These are phyloP conservation scores for Geum urbanum DNA, from an alignment of 306 rosid genomes.

Conservation along the genomic window DNA sequence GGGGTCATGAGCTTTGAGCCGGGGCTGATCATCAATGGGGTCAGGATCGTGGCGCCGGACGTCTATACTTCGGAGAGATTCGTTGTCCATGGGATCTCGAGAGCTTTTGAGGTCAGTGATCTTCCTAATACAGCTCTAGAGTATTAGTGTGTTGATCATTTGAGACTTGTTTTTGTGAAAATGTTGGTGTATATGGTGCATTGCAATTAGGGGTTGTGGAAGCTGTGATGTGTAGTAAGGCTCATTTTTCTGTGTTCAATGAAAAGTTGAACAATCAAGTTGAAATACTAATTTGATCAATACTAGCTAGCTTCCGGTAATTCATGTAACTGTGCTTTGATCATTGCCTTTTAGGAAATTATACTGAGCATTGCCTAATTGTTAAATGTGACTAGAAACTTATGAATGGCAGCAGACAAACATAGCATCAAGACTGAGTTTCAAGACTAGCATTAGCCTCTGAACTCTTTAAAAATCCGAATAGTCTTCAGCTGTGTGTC, in stretches of 20 bases:
- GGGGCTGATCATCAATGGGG: conserved; percentile 47
- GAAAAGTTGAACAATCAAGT: neutral
- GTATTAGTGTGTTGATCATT: neutral
- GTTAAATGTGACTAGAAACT: neutral
- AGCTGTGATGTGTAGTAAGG: neutral
- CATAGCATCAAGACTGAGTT: neutral
- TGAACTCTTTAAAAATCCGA: too few relatives aligned
- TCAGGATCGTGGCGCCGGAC: conserved; percentile 56
- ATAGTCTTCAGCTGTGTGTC: too few relatives aligned
- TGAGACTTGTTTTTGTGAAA: neutral
- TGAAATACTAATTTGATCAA: neutral
- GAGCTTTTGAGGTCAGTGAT: conserved; percentile 40
- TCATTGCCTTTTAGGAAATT: neutral
- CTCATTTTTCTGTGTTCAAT: neutral
- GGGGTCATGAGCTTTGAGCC: conserved; percentile 29
- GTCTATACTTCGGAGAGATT: conserved; percentile 43
- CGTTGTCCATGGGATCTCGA: conserved; percentile 68
- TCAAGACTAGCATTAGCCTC: neutral
- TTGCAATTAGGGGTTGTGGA: neutral
- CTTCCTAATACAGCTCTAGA: conserved; percentile 5
- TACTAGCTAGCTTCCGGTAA: neutral
- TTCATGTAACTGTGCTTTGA: neutral
- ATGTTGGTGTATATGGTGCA: neutral
- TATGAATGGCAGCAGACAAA: neutral
- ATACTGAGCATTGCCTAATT: neutral